phyloP scores from a whole-genome alignment of 2,329 filamentous ascomycete genomes.

The Dactylonectria estremocensis region DNA sequence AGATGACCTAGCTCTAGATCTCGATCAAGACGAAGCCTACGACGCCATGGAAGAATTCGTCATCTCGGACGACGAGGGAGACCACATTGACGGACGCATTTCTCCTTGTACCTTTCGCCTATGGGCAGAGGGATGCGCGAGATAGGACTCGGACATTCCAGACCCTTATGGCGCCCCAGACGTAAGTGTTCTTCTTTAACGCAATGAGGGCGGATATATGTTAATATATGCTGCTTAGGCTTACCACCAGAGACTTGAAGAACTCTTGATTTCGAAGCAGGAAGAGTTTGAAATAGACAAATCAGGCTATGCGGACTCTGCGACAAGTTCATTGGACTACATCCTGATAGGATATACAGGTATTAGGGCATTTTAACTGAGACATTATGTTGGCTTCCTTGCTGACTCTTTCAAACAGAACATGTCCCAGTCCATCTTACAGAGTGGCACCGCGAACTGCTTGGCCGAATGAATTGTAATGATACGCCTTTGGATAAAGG shows the following conservation, averaged over 20 bases:
- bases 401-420: conserved; percentile 3
- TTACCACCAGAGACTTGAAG: conserved; percentile 13
- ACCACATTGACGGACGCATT: conserved; percentile 54
- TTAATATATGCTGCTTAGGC: conserved; percentile 5
- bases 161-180: conserved; percentile 25
- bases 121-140: conserved; percentile 54
- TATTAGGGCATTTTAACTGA: not conserved
- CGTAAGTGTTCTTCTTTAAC: conserved; percentile 5
- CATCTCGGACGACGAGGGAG: conserved; percentile 60
- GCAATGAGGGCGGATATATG: not conserved
- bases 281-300: not conserved
- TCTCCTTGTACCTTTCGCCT: conserved; percentile 59
- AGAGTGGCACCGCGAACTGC: conserved; percentile 26
- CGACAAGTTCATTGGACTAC: conserved; percentile 15
- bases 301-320: not conserved
- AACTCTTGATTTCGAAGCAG: not conserved
- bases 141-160: conserved; percentile 44
- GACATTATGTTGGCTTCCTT: not conserved
- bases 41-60: conserved; percentile 33
- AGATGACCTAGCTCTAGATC: not conserved
- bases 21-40: not conserved
- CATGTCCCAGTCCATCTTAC: conserved; percentile 12
- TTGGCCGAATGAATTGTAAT: conserved; percentile 4
- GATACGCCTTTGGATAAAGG: not conserved
- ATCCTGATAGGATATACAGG: conserved; percentile 14